A percentile compares a stretch with the other conserved stretches of the same genome.
These are phyloP conservation scores for Penicillium verrucosum DNA, from an alignment of 2,329 filamentous ascomycete genomes.

Conservation along the genomic window DNA sequence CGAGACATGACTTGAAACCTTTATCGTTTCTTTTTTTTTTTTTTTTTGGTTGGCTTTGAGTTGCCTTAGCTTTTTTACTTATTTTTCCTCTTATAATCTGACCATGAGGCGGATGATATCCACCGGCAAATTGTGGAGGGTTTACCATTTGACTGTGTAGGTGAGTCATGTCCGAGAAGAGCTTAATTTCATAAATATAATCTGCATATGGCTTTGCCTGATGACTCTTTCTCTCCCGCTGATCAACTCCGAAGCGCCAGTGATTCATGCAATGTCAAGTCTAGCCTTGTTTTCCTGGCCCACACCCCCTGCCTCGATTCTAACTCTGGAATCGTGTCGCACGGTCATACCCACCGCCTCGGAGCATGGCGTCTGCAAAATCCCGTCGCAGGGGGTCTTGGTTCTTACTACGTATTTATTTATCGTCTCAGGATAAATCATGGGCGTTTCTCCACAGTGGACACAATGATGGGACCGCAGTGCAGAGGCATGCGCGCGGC, in stretches of 20 bases:
- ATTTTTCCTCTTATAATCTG: background rate
- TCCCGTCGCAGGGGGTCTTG: conserved; percentile 6
- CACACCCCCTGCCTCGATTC: conserved; percentile 1
- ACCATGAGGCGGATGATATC: background rate
- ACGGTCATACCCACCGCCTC: conserved; percentile 11
- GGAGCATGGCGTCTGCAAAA: conserved; percentile 11
- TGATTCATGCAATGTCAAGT: background rate
- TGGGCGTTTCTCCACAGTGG: conserved; percentile 17
- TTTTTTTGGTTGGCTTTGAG: background rate
- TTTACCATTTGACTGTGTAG: background rate
- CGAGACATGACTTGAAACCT: conserved; percentile 8
- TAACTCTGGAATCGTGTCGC: conserved; percentile 6
- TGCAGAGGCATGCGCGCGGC: conserved; percentile 21
- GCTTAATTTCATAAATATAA: background rate
- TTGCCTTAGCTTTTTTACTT: background rate
- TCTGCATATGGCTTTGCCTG: background rate
- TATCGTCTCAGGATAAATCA: conserved; percentile 4
- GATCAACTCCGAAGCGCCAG: background rate
- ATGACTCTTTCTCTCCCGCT: background rate
- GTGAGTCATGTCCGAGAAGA: background rate
- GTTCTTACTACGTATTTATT: background rate
- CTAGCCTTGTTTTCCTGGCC: background rate
- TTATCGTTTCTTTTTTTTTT: conserved; percentile 1
- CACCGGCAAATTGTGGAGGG: background rate
- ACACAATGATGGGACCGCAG: background rate